Evolutionary conservation across 164 flowering plant genomes (phyloP).

Genomic region (Chimonanthus salicifolius): DNA sequence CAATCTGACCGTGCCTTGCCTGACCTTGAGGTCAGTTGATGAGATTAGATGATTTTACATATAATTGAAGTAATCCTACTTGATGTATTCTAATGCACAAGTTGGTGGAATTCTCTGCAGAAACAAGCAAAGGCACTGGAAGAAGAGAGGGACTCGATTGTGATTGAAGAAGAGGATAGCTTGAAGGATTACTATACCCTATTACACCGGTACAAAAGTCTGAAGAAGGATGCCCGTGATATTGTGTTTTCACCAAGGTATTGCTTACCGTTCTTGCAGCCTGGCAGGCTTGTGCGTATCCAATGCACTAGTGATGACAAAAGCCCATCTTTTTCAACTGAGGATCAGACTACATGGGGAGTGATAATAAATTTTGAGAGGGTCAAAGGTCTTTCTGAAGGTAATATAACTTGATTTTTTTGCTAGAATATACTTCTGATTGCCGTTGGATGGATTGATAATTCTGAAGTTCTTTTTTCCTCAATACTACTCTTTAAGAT

Average conservation of each 20-base stretch:
- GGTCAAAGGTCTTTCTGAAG: slow-evolving; percentile 59
- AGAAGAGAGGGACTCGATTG: slow-evolving; percentile 83
- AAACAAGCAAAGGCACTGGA: slow-evolving; percentile 75
- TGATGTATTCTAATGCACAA: slow-evolving; percentile 1
- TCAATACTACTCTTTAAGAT: background rate
- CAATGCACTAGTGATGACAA: slow-evolving; percentile 50
- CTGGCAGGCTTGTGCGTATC: slow-evolving; percentile 75
- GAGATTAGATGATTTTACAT: background rate
- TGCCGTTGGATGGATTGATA: background rate
- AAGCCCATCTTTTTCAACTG: slow-evolving; percentile 48
- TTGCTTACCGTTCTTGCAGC: slow-evolving; percentile 85
- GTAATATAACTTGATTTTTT: slow-evolving; percentile 27
- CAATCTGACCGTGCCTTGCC: slow-evolving; percentile 97
- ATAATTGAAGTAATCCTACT: background rate
- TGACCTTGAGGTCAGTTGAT: slow-evolving; percentile 71
- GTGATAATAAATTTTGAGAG: slow-evolving; percentile 75
- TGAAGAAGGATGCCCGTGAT: slow-evolving; percentile 77
- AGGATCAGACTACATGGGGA: slow-evolving; percentile 87
- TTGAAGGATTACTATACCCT: slow-evolving; percentile 69
- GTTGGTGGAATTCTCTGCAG: slow-evolving; percentile 32
- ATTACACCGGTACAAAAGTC: slow-evolving; percentile 56
- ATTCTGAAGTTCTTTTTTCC: slow-evolving; percentile 1
- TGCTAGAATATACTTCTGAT: background rate
- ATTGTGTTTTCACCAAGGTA: slow-evolving; percentile 73
- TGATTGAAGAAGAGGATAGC: slow-evolving; percentile 87